Evolutionary conservation across 192 early-diverging fungal species (phyloP), one percentile per base, ranked within the genome.

Genomic region (Linnemannia hyalina): DNA sequence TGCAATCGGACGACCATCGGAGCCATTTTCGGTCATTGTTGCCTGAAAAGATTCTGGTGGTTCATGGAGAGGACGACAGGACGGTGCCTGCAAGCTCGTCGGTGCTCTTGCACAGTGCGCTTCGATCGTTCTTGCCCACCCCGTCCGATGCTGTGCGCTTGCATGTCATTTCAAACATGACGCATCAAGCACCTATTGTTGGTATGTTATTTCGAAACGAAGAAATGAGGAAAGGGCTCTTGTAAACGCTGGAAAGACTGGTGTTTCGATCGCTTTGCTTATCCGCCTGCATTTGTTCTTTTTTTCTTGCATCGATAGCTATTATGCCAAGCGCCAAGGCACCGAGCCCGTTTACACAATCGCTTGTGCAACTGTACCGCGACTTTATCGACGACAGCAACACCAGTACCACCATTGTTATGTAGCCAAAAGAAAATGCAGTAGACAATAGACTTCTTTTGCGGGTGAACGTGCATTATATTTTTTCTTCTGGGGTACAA

Each of bases 51-150:
- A 82, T 81, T 3, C 60, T 87, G 52, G 49, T 87, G 36, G 73
- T 87, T 40, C 85, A 87, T 78, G 85, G 85, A 20, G 76, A 77
- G 29, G 77, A 63, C 6, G 85, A 87, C 29, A 26, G 36, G 18
- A 74, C 75, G 8, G 85, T 87, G 18, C 85, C 85, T 10, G 52
- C 76, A 3, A 55, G 54, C 10, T 63, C 80, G 22, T 78, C 80
- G 6, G 36, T 87, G 35, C 73, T 54, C 6, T 75, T 87, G 38
- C 60, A 77, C 49, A 60, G 42, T 4, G 70, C 63, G 18, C 49
- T 87, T 41, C 68, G 49, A 32, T 63, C 76, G 13, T 44, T 87
- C 42, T 41, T 75, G 18, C 38, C 81, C 18, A 46, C 54, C 35
- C 52, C 71, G 4, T 65, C 11, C 1, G 83, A 74, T 32, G 40